Evolutionary conservation across 208 protist genomes (phyloP), one percentile per base, ranked within the genome.

Genomic region (Endotrypanum monterogeii): DNA sequence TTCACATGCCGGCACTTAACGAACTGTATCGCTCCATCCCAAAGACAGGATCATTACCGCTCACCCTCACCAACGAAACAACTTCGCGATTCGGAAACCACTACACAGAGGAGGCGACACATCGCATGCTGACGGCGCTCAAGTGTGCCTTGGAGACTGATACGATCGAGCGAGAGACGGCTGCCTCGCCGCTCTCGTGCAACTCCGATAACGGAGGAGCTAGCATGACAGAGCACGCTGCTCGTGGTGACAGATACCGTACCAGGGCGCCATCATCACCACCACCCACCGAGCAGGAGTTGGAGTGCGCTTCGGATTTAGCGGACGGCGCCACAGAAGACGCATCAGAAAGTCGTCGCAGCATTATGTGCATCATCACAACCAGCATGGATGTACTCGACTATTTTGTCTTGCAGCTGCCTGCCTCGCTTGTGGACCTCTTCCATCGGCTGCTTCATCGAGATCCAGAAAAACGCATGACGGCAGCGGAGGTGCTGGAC

Each of bases 381-480:
- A 83, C 54, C 52, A 85, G 68, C 51, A 84, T 81, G 32, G 69
- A 71, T 16, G 80, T 88, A 30, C 46, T 90, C 46, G 72, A 75
- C 18, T 80, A 82, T 28, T 83, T 83, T 46, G 76, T 76, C 23
- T 83, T 76, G 37, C 63, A 55, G 58, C 73, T 96, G 9, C 91
- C 91, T 28, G 66, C 83, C 63, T 84, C 76, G 14, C 78, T 96
- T 7, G 83, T 96, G 46, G 87, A 94, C 67, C 78, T 96, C 35
- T 84, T 96, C 12, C 82, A 93, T 76, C 74, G 81, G 11, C 71
- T 90, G 9, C 93, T 96, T 61, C 80, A 82, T 41, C 89, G 91
- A 3, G 82, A 94, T 60, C 91, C 91, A 25, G 41, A 58, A 25
- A 85, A 84, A 74, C 91, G 91, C 65, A 91, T 92, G 87, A 94